Conservation (phyloP, 495 filamentous ascomycete genomes). For the Amphirosellinia nigrospora region DNA sequence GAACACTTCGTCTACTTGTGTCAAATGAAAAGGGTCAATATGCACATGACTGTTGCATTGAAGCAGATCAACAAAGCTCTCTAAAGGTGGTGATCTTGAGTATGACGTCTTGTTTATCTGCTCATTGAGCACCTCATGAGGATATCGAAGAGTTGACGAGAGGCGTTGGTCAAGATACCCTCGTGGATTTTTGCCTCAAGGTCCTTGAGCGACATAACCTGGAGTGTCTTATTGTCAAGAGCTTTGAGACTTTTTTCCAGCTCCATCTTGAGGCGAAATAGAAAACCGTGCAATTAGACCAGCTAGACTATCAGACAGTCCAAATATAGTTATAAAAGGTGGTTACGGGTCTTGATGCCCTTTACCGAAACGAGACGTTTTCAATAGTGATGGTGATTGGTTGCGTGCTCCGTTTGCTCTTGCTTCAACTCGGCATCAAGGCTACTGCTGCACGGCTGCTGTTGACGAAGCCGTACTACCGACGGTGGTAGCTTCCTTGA, state of each 20-base stretch:
- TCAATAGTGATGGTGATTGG: neutral
- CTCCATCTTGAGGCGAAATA: conserved; percentile 27
- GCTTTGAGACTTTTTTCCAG: neutral
- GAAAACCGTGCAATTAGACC: neutral
- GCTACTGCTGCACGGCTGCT: no score
- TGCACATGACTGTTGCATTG: conserved; percentile 20
- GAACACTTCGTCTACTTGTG: conserved; percentile 32
- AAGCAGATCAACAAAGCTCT: conserved; percentile 29
- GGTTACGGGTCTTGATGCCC: neutral
- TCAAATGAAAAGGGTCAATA: conserved; percentile 22
- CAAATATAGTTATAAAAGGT: neutral
- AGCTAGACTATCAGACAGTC: neutral
- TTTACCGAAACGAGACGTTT: neutral
- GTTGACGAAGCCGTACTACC: neutral
- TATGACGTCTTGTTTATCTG: conserved; percentile 36
- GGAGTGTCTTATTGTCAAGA: conserved; percentile 15
- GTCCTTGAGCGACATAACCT: conserved; percentile 30
- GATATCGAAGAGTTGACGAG: conserved; percentile 29
- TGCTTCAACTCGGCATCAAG: neutral
- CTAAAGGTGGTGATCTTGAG: conserved; percentile 31
- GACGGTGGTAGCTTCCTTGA: neutral
- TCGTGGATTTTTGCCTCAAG: conserved; percentile 29
- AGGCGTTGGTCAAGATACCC: neutral
- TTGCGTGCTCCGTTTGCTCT: neutral
- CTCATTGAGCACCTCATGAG: conserved; percentile 42